Percentiles rank a stretch among this genome's conserved stretches.
Conservation (phyloP, 768 basidiomycete genomes). For the Cystofilobasidium capitatum region DNA sequence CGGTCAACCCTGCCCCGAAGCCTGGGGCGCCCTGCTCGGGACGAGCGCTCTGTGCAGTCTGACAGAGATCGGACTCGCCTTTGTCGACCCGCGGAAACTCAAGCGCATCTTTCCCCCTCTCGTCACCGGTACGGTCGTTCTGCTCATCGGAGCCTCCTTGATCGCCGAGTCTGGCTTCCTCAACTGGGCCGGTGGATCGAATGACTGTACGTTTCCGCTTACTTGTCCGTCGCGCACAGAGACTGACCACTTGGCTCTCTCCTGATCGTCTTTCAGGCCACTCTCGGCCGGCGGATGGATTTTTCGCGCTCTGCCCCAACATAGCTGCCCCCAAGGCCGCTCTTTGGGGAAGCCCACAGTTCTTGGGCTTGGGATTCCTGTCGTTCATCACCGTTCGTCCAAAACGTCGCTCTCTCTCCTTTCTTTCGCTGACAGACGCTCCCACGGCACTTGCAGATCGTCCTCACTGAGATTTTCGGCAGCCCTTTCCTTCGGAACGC, state of each 20-base stretch:
- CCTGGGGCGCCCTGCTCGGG: constrained; percentile 70
- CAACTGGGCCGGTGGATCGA: constrained; percentile 78
- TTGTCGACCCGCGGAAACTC: constrained; percentile 47
- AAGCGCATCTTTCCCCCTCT: constrained; percentile 70
- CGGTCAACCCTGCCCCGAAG: constrained; percentile 57
- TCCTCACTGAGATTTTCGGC: constrained; percentile 60
- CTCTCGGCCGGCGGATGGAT: constrained; percentile 52
- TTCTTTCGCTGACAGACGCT: background rate
- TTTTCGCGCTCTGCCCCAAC: constrained; percentile 63
- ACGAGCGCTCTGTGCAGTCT: constrained; percentile 55
- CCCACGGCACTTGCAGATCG: too few relatives aligned
- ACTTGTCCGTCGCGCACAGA: background rate
- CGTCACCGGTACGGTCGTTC: constrained; percentile 69
- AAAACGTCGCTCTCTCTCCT: background rate
- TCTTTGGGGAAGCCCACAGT: constrained; percentile 71
- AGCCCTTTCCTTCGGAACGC: constrained; percentile 72
- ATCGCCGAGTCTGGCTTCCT: constrained; percentile 63
- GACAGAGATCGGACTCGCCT: constrained; percentile 68
- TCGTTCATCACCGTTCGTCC: constrained; percentile 54
- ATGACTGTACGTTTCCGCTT: constrained; percentile 32
- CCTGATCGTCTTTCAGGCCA: too few relatives aligned
- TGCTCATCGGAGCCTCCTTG: constrained; percentile 69
- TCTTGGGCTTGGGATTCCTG: constrained; percentile 78
- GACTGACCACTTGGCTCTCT: too few relatives aligned
- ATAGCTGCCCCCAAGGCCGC: constrained; percentile 56